A percentile compares a stretch with the other conserved stretches of the same genome.
Conservation (phyloP, 352 stramenopile species). For the Phytophthora colocasiae region DNA sequence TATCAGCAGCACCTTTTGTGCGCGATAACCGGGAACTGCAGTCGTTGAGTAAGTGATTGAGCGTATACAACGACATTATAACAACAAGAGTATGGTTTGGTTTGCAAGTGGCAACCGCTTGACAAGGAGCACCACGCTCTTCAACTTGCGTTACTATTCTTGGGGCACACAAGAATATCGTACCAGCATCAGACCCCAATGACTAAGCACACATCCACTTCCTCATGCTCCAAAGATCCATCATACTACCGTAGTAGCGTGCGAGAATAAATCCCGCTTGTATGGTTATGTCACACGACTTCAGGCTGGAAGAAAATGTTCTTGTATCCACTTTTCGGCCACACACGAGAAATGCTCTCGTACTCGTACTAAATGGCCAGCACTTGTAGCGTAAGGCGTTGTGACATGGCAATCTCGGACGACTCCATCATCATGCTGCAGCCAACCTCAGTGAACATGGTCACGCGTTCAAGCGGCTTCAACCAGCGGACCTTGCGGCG, state of each 20-base stretch:
- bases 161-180: neutral
- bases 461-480: constrained; percentile 67
- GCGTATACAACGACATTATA: constrained; percentile 79
- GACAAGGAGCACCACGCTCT: neutral
- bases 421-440: constrained; percentile 77
- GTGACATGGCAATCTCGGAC: constrained; percentile 75
- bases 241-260: too few species aligned
- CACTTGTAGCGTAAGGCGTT: constrained; percentile 50
- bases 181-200: neutral
- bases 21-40: constrained; percentile 66
- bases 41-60: constrained; percentile 78
- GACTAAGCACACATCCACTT: neutral
- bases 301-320: neutral
- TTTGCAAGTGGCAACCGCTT: too few species aligned
- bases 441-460: constrained; percentile 69
- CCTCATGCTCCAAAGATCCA: neutral
- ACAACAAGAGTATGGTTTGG: neutral
- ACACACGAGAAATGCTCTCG: too few species aligned
- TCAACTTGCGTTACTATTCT: neutral
- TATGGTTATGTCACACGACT: constrained; percentile 25
- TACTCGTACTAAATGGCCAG: constrained; percentile 33
- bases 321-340: neutral
- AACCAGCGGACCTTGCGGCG: constrained; percentile 65
- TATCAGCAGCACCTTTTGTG: constrained; percentile 61
- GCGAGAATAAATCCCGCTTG: constrained; percentile 5